Percentiles rank a stretch among this genome's conserved stretches.
phyloP scores from a whole-genome alignment of 2,329 filamentous ascomycete species.

The Penicillium sp. region DNA sequence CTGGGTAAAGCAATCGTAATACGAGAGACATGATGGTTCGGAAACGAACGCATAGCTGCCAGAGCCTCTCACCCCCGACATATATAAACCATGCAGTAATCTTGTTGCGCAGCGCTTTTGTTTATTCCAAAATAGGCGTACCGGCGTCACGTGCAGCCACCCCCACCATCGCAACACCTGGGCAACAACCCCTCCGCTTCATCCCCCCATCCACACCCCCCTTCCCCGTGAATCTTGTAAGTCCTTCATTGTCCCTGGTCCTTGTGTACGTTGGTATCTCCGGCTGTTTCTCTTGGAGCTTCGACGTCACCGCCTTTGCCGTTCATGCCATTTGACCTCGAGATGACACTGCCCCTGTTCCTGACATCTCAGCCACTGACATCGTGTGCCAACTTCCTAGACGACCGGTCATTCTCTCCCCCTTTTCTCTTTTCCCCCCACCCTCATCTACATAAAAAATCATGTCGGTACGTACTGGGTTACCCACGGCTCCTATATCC shows the following conservation, averaged over 20 bases:
- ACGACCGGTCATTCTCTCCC: slow-evolving; percentile 23
- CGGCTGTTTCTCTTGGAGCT: background rate
- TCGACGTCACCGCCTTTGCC: background rate
- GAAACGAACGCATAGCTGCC: background rate
- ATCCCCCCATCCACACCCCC: slow-evolving; percentile 19
- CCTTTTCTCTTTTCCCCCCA: slow-evolving; percentile 20
- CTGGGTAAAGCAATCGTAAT: background rate
- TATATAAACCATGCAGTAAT: background rate
- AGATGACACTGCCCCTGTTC: background rate
- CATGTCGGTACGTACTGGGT: slow-evolving; percentile 37
- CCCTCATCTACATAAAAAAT: slow-evolving; percentile 27
- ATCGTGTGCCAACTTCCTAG: slow-evolving; percentile 32
- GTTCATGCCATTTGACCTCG: background rate
- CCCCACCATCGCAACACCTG: slow-evolving; percentile 39
- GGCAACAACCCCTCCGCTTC: slow-evolving; percentile 41
- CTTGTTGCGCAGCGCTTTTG: slow-evolving; percentile 3
- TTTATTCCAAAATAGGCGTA: slow-evolving; percentile 20
- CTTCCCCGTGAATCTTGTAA: slow-evolving; percentile 22
- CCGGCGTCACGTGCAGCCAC: slow-evolving; percentile 28
- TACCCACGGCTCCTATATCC: background rate
- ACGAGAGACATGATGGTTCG: background rate
- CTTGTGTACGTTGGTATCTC: slow-evolving; percentile 12
- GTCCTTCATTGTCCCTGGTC: slow-evolving; percentile 11
- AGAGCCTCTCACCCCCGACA: background rate
- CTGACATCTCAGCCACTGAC: slow-evolving; percentile 29